phyloP scores from a whole-genome alignment of 2,329 filamentous ascomycete genomes.

The Paramyrothecium sp. region DNA sequence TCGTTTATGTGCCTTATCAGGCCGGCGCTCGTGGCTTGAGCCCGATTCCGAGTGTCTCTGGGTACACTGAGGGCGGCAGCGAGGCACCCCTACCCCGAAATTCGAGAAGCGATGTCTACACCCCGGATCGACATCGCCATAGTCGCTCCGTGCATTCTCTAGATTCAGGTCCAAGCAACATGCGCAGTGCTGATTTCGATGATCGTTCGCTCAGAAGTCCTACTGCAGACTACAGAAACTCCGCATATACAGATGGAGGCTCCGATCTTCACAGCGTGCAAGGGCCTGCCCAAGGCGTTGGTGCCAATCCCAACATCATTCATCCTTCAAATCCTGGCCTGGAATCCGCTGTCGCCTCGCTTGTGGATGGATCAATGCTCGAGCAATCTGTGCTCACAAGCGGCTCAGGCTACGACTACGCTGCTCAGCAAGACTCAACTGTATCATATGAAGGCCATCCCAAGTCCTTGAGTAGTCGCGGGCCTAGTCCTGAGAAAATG shows the following conservation, averaged over 20 bases:
- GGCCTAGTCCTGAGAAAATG: constrained; percentile 39
- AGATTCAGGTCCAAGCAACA: constrained; percentile 35
- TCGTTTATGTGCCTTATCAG: constrained; percentile 68
- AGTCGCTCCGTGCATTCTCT: constrained; percentile 33
- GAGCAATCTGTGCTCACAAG: constrained; percentile 68
- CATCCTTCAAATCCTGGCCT: constrained; percentile 66
- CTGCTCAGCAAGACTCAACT: constrained; percentile 33
- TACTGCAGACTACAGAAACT: constrained; percentile 53
- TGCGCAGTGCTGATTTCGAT: constrained; percentile 53
- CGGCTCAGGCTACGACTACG: constrained; percentile 51
- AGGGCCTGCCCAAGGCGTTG: constrained; percentile 68
- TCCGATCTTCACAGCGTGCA: constrained; percentile 56
- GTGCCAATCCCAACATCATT: constrained; percentile 74
- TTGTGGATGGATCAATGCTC: constrained; percentile 72
- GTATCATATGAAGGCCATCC: constrained; percentile 29
- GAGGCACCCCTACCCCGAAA: constrained; percentile 56
- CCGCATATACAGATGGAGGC: constrained; percentile 50
- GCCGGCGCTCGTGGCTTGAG: constrained; percentile 72
- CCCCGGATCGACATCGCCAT: constrained; percentile 48
- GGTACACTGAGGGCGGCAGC: constrained; percentile 71
- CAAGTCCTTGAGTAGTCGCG: constrained; percentile 29
- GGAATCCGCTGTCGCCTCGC: constrained; percentile 87
- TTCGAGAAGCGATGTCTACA: constrained; percentile 56
- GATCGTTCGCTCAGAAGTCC: constrained; percentile 50
- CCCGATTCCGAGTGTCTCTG: constrained; percentile 89